phyloP scores from a whole-genome alignment of 2,329 filamentous ascomycete species.

The Cryphonectria japonica region DNA sequence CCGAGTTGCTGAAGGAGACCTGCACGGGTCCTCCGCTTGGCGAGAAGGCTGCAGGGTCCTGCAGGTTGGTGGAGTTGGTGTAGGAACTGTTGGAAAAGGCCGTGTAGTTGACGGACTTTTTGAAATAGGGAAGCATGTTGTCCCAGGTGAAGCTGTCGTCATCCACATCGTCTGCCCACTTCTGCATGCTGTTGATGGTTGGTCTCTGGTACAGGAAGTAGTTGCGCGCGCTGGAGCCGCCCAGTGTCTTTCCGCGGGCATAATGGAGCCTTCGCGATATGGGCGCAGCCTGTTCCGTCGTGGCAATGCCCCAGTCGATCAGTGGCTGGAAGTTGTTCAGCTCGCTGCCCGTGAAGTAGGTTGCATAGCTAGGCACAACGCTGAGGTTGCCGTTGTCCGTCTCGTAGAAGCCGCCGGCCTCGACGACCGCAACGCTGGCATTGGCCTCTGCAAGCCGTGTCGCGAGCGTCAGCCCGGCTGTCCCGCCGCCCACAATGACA shows the following conservation, averaged over 20 bases:
- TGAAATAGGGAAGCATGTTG: slow-evolving; percentile 24
- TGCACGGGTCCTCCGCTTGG: slow-evolving; percentile 20
- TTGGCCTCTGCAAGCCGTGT: slow-evolving; percentile 16
- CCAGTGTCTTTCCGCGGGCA: slow-evolving; percentile 23
- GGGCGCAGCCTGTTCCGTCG: slow-evolving; percentile 10
- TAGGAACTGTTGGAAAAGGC: slow-evolving; percentile 15
- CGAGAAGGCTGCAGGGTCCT: slow-evolving; percentile 13
- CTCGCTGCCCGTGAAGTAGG: slow-evolving; percentile 20
- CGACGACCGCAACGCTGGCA: slow-evolving; percentile 27
- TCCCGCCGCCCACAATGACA: slow-evolving; percentile 25
- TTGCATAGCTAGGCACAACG: slow-evolving; percentile 22
- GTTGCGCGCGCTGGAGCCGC: slow-evolving; percentile 23
- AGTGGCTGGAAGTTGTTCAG: slow-evolving; percentile 19
- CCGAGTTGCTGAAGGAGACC: slow-evolving; percentile 24
- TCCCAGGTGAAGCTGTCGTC: slow-evolving; percentile 25
- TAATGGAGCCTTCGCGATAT: slow-evolving; percentile 22
- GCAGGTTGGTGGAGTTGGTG: slow-evolving; percentile 24
- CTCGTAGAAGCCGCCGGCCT: slow-evolving; percentile 29
- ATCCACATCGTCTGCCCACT: slow-evolving; percentile 19
- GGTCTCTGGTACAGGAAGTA: slow-evolving; percentile 22
- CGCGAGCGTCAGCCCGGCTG: slow-evolving; percentile 22
- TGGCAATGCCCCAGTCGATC: slow-evolving; percentile 26
- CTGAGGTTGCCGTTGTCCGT: slow-evolving; percentile 24
- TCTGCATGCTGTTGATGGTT: slow-evolving; percentile 16
- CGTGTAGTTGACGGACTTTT: slow-evolving; percentile 17